phyloP scores from a whole-genome alignment of 108 stramenopile genomes.

The Discostella stelligeroides region DNA sequence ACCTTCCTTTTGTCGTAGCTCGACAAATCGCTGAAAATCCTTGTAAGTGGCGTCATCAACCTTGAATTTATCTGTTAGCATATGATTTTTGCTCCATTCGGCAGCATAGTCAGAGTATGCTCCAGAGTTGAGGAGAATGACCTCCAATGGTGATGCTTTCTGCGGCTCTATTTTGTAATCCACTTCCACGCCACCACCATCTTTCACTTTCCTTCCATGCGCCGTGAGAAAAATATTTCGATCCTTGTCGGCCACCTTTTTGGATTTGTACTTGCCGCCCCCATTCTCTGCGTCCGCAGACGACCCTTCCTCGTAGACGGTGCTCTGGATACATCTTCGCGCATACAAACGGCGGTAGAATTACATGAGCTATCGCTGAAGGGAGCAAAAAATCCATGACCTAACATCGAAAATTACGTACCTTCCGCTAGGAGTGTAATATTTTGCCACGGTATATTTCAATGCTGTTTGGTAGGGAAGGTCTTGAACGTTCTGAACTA shows the following conservation, averaged over 20 bases:
- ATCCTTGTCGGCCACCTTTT: conserved; percentile 70
- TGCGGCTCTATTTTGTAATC: conserved; percentile 89
- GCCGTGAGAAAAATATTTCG: conserved; percentile 75
- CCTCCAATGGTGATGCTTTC: conserved; percentile 83
- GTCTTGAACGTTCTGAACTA: conserved; percentile 97
- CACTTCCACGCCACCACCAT: conserved; percentile 93
- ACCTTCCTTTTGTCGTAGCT: conserved; percentile 61
- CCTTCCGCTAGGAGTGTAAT: conserved; percentile 95
- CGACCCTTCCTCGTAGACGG: conserved; percentile 82
- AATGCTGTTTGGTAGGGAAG: conserved; percentile 81
- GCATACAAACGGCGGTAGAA: too few species aligned
- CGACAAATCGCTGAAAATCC: conserved; percentile 78
- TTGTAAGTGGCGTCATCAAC: conserved; percentile 77
- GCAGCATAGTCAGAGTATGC: conserved; percentile 84
- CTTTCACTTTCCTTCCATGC: conserved; percentile 75
- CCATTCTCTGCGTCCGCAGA: conserved; percentile 28
- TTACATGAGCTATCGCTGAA: too few species aligned
- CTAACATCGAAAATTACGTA: conserved; percentile 47
- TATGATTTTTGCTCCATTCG: conserved; percentile 76
- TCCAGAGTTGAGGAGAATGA: conserved; percentile 78
- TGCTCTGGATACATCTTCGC: conserved; percentile 65
- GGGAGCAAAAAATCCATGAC: too few species aligned
- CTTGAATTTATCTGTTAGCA: conserved; percentile 74
- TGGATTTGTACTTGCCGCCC: conserved; percentile 57
- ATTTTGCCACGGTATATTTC: conserved; percentile 97